Base-by-base conservation (phyloP, 2,329 filamentous ascomycete genomes). In the Sphaerulina populicola region DNA sequence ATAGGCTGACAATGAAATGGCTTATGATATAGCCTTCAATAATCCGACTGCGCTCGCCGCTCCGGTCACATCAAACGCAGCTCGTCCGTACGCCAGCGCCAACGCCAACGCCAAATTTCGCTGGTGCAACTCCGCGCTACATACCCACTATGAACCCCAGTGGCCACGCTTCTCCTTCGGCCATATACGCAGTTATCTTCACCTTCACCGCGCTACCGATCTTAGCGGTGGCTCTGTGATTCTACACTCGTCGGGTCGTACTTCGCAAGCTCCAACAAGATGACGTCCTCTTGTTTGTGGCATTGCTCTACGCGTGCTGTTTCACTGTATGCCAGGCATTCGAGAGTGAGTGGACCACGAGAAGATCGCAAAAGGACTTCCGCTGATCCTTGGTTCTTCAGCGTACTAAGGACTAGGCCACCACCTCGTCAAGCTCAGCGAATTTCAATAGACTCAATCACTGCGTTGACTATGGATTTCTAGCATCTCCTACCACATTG, bases 331-430 rank as follows among this genome's bases (percentile, higher is more conserved):
- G 35, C 30, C 33, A 39, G 21, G 45, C 27, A n/a, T 14, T 48
- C 21, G 45, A 48, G 23, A 38, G 23, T 41, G 23, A 40, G 45
- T 15, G 12, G 10, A 10, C n/a, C 18, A 18, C 18, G 18, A 27
- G 18, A 8, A 9, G 9, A 21, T 6, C 9, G 7, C n/a, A 18
- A 27, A 2, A 42, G 9, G 40, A 27, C 0, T 40, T 6, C 4
- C 6, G 11, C 36, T 47, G 10, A 40, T 9, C 9, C 30, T 31
- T 6, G 6, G 2, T 31, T 10, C 21, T 18, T 18, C 18, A 47
- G 45, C 45, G 18, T 21, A 47, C 14, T 31, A 47, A 3, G 45
- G 45, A n/a, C 45, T 47, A 6, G 45, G 45, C 8, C 45, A 36
- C 5, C 45, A 21, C 14, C 8, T 47, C 6, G 8, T 15, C 7